Conservation (phyloP, 306 rosid genomes). For the Dryas drummondii region DNA sequence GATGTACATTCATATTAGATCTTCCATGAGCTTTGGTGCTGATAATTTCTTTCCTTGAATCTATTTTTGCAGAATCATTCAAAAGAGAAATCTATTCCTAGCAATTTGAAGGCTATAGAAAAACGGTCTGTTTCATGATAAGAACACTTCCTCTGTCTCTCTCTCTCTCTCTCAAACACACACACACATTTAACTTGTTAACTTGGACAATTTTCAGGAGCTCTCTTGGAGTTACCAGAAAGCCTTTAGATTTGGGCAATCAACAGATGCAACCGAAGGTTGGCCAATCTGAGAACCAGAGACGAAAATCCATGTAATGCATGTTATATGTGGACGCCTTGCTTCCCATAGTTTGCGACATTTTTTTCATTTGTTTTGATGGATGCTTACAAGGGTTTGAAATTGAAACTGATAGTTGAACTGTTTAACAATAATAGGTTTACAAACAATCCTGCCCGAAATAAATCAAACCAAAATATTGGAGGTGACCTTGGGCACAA, state of each 20-base stretch:
- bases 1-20: background rate
- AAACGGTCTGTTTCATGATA: constrained; percentile 19
- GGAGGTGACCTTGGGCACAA: constrained; percentile 3
- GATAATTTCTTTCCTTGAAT: background rate
- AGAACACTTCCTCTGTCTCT: background rate
- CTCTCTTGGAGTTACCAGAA: constrained; percentile 14
- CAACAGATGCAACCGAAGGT: constrained; percentile 5
- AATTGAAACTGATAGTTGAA: constrained; percentile 6
- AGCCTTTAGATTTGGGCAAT: background rate
- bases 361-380: background rate
- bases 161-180: background rate
- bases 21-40: background rate
- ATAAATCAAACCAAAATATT: constrained; percentile 4
- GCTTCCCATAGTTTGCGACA: background rate
- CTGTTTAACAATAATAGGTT: constrained; percentile 7
- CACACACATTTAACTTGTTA: background rate
- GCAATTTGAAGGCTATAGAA: constrained; percentile 15
- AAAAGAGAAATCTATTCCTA: constrained; percentile 8
- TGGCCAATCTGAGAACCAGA: constrained; percentile 15
- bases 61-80: constrained; percentile 14
- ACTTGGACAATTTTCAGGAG: constrained; percentile 6
- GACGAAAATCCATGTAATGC: constrained; percentile 17
- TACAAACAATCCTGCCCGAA: constrained; percentile 5
- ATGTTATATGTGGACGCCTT: background rate
- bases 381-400: constrained; percentile 3